Evolutionary conservation across 2,329 filamentous ascomycete genomes (phyloP).

Genomic region (Alternaria alternata): DNA sequence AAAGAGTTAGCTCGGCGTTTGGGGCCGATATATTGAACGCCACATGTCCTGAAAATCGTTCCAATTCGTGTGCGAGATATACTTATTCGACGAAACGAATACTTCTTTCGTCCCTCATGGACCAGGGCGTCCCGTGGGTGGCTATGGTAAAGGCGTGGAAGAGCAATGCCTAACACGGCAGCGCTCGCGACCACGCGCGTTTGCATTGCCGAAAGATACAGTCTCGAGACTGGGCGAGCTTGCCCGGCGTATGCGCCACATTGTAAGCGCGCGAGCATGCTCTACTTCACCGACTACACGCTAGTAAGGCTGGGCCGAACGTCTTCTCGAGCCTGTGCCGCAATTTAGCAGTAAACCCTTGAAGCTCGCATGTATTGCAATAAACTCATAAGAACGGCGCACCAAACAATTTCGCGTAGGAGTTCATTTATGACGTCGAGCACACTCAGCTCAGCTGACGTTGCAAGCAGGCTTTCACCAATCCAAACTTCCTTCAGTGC

Average conservation of each 20-base stretch:
- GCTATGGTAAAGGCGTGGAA: background rate
- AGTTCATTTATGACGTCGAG: background rate
- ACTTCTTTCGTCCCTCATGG: background rate
- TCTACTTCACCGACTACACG: conserved; percentile 17
- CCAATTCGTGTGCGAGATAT: background rate
- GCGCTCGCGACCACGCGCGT: background rate
- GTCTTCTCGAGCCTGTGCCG: conserved; percentile 3
- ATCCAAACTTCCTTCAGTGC: background rate
- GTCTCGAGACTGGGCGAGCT: conserved; percentile 9
- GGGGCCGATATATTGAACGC: background rate
- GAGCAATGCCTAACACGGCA: background rate
- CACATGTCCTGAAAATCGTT: background rate
- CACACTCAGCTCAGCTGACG: conserved; percentile 8
- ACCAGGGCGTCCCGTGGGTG: background rate
- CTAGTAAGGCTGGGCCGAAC: conserved; percentile 1
- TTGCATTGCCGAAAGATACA: background rate
- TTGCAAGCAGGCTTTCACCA: background rate
- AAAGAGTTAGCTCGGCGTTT: background rate
- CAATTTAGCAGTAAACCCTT: background rate
- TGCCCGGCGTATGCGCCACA: conserved; percentile 11
- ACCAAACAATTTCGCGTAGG: background rate
- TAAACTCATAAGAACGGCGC: background rate
- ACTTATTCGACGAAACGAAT: background rate
- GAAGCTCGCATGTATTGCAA: background rate
- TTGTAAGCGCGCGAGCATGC: conserved; percentile 9